Percentiles rank a stretch among this genome's conserved stretches.
phyloP scores from a whole-genome alignment of 176 grass and related monocot genomes.

The Stipa capillata region DNA sequence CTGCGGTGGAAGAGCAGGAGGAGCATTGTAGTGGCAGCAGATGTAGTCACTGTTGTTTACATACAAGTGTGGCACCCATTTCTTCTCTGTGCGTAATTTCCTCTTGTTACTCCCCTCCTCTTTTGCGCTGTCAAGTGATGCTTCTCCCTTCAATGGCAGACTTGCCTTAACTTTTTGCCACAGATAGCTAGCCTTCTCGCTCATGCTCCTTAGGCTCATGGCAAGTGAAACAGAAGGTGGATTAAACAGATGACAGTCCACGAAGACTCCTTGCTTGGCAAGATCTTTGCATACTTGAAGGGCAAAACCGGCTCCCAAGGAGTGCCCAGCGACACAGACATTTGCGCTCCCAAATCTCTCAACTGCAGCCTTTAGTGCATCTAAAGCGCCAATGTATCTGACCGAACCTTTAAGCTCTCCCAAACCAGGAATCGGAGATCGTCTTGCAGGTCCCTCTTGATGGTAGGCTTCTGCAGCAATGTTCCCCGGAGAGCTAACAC shows the following conservation, averaged over 20 bases:
- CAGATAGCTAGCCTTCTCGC: conserved; percentile 61
- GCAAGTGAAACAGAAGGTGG: conserved; percentile 90
- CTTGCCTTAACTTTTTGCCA: conserved; percentile 65
- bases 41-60: conserved; percentile 93
- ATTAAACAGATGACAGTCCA: conserved; percentile 92
- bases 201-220: conserved; percentile 63
- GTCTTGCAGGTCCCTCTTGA: conserved; percentile 70
- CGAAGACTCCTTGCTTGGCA: conserved; percentile 67
- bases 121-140: conserved; percentile 9
- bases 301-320: conserved; percentile 74
- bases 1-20: conserved; percentile 24
- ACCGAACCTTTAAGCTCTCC: conserved; percentile 82
- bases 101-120: conserved; percentile 34
- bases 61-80: conserved; percentile 84
- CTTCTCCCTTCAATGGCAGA: conserved; percentile 42
- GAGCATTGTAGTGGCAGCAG: conserved; percentile 75
- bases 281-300: conserved; percentile 79
- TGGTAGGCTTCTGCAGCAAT: conserved; percentile 62
- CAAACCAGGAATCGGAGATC: conserved; percentile 80
- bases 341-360: conserved; percentile 51
- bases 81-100: conserved; percentile 33
- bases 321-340: conserved; percentile 71
- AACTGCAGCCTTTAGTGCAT: conserved; percentile 45
- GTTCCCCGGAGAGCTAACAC: conserved; percentile 81
- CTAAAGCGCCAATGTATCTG: conserved; percentile 55